phyloP scores from a whole-genome alignment of 495 filamentous ascomycete species.

The Cercophora sp. region DNA sequence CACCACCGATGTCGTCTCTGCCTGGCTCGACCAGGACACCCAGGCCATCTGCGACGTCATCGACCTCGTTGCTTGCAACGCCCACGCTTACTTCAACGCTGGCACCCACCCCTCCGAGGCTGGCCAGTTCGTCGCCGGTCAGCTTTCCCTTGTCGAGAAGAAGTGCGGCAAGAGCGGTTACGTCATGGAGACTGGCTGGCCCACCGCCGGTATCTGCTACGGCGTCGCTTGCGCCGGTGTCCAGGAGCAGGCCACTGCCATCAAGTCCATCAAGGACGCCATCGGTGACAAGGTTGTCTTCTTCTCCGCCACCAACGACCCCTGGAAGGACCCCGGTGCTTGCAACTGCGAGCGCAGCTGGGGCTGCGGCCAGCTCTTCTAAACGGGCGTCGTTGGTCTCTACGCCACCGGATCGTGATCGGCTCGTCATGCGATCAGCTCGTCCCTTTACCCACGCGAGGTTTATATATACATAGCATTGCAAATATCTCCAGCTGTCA shows the following conservation, averaged over 20 bases:
- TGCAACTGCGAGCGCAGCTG: slow-evolving; percentile 78
- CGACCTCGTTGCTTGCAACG: slow-evolving; percentile 77
- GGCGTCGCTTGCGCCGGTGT: slow-evolving; percentile 66
- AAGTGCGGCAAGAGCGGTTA: slow-evolving; percentile 67
- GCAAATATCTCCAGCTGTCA: no score
- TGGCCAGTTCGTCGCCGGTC: slow-evolving; percentile 64
- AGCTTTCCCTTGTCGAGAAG: slow-evolving; percentile 61
- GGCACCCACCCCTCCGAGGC: slow-evolving; percentile 56
- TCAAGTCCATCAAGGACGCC: slow-evolving; percentile 56
- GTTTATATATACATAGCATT: no score
- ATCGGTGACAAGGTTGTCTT: slow-evolving; percentile 59
- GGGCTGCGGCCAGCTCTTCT: slow-evolving; percentile 57
- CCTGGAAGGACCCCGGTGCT: slow-evolving; percentile 70
- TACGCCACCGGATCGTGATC: no score
- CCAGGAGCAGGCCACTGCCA: slow-evolving; percentile 64
- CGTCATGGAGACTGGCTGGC: slow-evolving; percentile 93
- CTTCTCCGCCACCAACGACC: slow-evolving; percentile 76
- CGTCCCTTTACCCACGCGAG: no score
- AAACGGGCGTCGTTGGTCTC: no score
- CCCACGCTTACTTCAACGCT: slow-evolving; percentile 92
- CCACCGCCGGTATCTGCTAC: slow-evolving; percentile 62
- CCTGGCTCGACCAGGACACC: slow-evolving; percentile 55
- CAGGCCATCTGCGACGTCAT: slow-evolving; percentile 63
- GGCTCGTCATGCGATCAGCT: no score
- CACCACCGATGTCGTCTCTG: slow-evolving; percentile 79